Conservation (phyloP, 495 filamentous ascomycete species). For the Tuber brumale region DNA sequence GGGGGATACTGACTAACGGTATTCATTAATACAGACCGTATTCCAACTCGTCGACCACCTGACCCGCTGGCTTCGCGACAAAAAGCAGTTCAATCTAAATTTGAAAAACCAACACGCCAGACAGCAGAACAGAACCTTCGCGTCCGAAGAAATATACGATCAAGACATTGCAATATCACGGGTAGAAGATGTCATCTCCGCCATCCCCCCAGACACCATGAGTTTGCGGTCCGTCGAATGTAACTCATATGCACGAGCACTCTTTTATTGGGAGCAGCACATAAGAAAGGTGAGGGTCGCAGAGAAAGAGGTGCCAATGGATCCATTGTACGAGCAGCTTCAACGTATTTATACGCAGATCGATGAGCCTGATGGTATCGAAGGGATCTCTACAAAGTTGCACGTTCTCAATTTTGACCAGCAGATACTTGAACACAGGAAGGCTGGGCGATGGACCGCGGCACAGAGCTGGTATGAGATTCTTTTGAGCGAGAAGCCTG, state of each 20-base stretch:
- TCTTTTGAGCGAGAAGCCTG: constrained; percentile 67
- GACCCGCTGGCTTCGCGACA: constrained; percentile 78
- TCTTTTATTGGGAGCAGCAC: constrained; percentile 91
- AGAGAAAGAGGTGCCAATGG: constrained; percentile 46
- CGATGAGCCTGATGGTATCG: constrained; percentile 93
- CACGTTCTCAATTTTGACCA: constrained; percentile 78
- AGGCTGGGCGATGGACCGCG: constrained; percentile 93
- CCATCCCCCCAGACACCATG: constrained; percentile 77
- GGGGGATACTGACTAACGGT: constrained; percentile 18
- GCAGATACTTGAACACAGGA: constrained; percentile 83
- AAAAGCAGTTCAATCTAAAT: constrained; percentile 55
- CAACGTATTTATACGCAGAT: constrained; percentile 95
- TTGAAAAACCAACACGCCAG: constrained; percentile 42
- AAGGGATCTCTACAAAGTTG: constrained; percentile 82
- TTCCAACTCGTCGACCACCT: constrained; percentile 89
- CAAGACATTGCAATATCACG: constrained; percentile 46
- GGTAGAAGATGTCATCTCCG: constrained; percentile 57
- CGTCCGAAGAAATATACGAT: constrained; percentile 43
- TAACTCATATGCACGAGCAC: constrained; percentile 80
- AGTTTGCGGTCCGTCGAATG: constrained; percentile 82
- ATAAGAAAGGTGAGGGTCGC: constrained; percentile 55
- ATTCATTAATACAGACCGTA: constrained; percentile 55
- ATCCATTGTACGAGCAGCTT: constrained; percentile 63
- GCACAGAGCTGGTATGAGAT: constrained; percentile 97
- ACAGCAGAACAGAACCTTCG: constrained; percentile 41